These are phyloP conservation scores for Aspergillus puulaauensis DNA, from an alignment of 2,329 filamentous ascomycete genomes.

Conservation along the genomic window DNA sequence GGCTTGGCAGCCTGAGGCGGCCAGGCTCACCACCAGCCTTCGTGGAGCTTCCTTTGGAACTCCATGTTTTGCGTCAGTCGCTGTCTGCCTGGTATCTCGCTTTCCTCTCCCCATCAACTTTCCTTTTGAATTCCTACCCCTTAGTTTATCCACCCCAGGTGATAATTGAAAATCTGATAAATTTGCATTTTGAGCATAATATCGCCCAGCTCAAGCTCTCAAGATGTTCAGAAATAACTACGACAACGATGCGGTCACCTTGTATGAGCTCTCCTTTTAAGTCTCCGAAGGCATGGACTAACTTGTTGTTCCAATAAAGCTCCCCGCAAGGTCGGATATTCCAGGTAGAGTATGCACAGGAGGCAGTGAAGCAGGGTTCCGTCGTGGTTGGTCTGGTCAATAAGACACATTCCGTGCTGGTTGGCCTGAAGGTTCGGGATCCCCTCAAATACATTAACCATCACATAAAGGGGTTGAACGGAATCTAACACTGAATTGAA, in stretches of 20 bases:
- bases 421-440: constrained; percentile 80
- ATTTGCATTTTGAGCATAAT: neutral
- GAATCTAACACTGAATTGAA: constrained; percentile 6
- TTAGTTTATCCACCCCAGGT: neutral
- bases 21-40: constrained; percentile 9
- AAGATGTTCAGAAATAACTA: constrained; percentile 99
- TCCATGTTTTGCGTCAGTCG: constrained; percentile 29
- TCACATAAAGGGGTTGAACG: neutral
- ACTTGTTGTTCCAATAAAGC: constrained; percentile 51
- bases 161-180: neutral
- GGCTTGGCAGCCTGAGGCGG: constrained; percentile 19
- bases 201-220: constrained; percentile 7
- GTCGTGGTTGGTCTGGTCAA: constrained; percentile 95
- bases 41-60: constrained; percentile 6
- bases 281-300: constrained; percentile 13
- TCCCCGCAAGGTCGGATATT: constrained; percentile 99
- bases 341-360: constrained; percentile 97
- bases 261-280: constrained; percentile 56
- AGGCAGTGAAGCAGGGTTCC: constrained; percentile 98
- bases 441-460: constrained; percentile 1
- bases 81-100: constrained; percentile 30
- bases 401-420: constrained; percentile 96
- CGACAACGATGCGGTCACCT: constrained; percentile 99
- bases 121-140: constrained; percentile 6
- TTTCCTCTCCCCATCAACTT: constrained; percentile 13